Base-by-base conservation (phyloP, 78 protist species). In the slime mould (Dictyostelium discoideum) region DNA sequence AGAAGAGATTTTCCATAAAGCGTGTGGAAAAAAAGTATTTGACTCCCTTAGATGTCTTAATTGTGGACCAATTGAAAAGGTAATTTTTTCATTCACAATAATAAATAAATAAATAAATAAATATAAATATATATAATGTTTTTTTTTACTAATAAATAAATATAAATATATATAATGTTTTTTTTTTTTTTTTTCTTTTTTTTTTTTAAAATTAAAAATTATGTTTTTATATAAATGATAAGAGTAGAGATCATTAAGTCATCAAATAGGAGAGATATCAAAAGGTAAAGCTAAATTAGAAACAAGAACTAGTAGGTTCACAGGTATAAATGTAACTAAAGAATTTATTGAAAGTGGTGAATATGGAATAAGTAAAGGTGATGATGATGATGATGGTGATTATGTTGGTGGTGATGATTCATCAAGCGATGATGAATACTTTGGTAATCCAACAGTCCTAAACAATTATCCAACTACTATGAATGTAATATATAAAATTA, bases 131-230 rank as follows among this genome's bases (percentile, higher is more conserved):
- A 32, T 32, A 32, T 32, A 32, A 32, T 32, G 37, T 32, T 32
- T 32, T 32, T 32, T 32, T 32, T 32, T 42, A 72, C 26, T 72
- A 72, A 24, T 7, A 8, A 29, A 72, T 29, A 72, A 72, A 72
- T n/a, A 11, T 22, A 29, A 2, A 2, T 72, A 16, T 22, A 29
- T 29, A 6, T 72, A 29, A 29, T 29, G 8, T 29, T 72, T 24
- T 24, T 72, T 72, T 72, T 72, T 72, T 72, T 69, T n/a, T 73
- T 73, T 72, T 72, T 72, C 32, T 69, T n/a, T 73, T 73, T 73
- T 73, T 29, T 73, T 29, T 29, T 73, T 32, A 32, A 32, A 29
- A 2, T 32, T 2, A 37, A 74, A 37, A 5, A 46, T 46, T 26
- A 26, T 72, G 29, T 72, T 1, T 32, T 32, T 16, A 26, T 73